Percentiles rank a stretch among this genome's conserved stretches.
These are phyloP conservation scores for Aplosporella prunicola DNA, from an alignment of 2,329 filamentous ascomycete genomes.

Conservation along the genomic window DNA sequence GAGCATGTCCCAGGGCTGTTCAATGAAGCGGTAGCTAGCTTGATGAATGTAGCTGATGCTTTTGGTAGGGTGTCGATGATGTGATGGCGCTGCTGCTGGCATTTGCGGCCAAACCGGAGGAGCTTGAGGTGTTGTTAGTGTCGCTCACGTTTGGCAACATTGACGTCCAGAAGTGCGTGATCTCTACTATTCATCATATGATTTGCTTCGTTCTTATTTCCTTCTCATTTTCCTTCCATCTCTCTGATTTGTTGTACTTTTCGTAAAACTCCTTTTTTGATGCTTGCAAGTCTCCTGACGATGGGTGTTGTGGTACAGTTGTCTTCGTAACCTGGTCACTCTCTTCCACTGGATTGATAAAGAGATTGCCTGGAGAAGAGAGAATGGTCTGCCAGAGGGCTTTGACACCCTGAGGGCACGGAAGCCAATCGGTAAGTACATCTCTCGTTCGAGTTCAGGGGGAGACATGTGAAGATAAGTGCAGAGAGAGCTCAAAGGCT, in stretches of 20 bases:
- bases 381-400: constrained; percentile 55
- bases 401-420: constrained; percentile 62
- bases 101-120: constrained; percentile 69
- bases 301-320: constrained; percentile 42
- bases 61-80: constrained; percentile 83
- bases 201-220: neutral
- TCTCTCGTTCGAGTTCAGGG: neutral
- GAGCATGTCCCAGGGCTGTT: too few species aligned
- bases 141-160: constrained; percentile 94
- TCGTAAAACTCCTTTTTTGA: neutral
- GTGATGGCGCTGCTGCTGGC: constrained; percentile 80
- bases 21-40: too few species aligned
- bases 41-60: neutral
- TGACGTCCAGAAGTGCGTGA: constrained; percentile 63
- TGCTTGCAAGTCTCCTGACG: neutral
- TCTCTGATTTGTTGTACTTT: neutral
- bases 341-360: constrained; percentile 88
- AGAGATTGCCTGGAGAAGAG: constrained; percentile 73
- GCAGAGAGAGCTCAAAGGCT: too few species aligned
- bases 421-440: constrained; percentile 56
- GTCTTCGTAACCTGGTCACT: constrained; percentile 77
- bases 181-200: neutral
- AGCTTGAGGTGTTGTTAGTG: constrained; percentile 75
- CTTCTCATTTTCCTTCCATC: neutral
- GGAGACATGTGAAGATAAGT: too few species aligned